Percentiles rank a stretch among this genome's conserved stretches.
These are phyloP conservation scores for Paramecium tetraurelia DNA, from an alignment of 73 alveolate species.

Conservation along the genomic window DNA sequence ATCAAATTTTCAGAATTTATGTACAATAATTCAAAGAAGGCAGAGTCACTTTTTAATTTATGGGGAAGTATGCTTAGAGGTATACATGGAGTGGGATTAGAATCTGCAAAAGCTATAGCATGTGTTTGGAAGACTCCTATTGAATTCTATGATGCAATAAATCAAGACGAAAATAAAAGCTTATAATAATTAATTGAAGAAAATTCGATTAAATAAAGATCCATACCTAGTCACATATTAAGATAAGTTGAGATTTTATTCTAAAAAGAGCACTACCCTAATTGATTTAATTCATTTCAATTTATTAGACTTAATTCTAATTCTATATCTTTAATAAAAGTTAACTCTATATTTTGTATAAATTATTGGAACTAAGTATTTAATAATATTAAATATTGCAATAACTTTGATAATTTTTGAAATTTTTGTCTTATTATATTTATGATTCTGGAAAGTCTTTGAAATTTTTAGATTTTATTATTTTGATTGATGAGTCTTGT, in stretches of 20 bases:
- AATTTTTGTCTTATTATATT: no score
- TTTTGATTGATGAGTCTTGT: background rate
- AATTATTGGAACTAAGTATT: no score
- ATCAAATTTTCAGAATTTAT: background rate
- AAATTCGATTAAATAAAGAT: background rate
- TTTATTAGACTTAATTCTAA: background rate
- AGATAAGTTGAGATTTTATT: background rate
- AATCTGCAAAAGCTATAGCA: conserved; percentile 5
- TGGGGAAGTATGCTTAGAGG: conserved; percentile 48
- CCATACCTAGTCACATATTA: background rate
- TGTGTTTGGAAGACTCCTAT: conserved; percentile 2
- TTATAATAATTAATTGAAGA: background rate
- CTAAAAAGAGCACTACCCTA: background rate
- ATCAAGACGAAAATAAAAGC: background rate
- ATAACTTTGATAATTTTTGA: no score
- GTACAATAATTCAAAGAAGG: background rate
- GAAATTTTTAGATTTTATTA: background rate
- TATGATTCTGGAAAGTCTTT: no score
- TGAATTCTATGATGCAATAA: background rate
- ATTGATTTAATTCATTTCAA: background rate
- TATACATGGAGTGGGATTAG: conserved; percentile 14
- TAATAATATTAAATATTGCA: no score
- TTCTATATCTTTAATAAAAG: no score
- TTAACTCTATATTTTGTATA: no score
- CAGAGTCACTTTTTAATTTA: background rate